phyloP scores from a whole-genome alignment of 768 basidiomycete genomes.

The Pleurotus cornucopiae region DNA sequence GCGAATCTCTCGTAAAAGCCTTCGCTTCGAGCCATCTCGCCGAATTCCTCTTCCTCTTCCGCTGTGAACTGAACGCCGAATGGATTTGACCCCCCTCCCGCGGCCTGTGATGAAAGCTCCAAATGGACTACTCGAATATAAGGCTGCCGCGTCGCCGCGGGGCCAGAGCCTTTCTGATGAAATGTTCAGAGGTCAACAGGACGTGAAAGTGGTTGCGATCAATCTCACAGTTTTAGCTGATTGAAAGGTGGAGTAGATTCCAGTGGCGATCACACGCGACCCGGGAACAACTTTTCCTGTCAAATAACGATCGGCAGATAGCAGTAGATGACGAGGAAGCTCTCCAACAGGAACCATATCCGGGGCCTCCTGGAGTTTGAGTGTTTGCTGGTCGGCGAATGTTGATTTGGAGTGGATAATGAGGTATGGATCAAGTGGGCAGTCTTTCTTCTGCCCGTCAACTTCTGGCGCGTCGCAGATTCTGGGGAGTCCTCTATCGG shows the following conservation, averaged over 20 bases:
- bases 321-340: constrained; percentile 89
- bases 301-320: constrained; percentile 87
- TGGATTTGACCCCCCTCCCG: constrained; percentile 71
- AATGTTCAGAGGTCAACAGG: constrained; percentile 1
- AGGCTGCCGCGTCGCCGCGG: constrained; percentile 87
- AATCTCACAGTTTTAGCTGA: constrained; percentile 72
- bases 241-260: constrained; percentile 96
- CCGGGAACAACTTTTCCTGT: constrained; percentile 95
- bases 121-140: constrained; percentile 93
- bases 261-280: constrained; percentile 91
- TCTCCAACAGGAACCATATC: constrained; percentile 99
- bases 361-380: constrained; percentile 97
- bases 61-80: constrained; percentile 88
- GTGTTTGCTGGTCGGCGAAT: constrained; percentile 93
- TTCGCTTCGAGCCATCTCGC: constrained; percentile 83
- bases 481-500: constrained; percentile 81
- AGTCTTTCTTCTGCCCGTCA: constrained; percentile 89
- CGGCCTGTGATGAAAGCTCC: constrained; percentile 79
- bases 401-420: constrained; percentile 92
- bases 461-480: constrained; percentile 78
- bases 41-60: constrained; percentile 97
- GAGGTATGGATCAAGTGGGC: constrained; percentile 92
- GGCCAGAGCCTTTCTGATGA: constrained; percentile 69
- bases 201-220: background rate
- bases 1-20: constrained; percentile 93